phyloP scores from a whole-genome alignment of 805 yeast species.

The Yamadazyma takamatsuzukensis region DNA sequence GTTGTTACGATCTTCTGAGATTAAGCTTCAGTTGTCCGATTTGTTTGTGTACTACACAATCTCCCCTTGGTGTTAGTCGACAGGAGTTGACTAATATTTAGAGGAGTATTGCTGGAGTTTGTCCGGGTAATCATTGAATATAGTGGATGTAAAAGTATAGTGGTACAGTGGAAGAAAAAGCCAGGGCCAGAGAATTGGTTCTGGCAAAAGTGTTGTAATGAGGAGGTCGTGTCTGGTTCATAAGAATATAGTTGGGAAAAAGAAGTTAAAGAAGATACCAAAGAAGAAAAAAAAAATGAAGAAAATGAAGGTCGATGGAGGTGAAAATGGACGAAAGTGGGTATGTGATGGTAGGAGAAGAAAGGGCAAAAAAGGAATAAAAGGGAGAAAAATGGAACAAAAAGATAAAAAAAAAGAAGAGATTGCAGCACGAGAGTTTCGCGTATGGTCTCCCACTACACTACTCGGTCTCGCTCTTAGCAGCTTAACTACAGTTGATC shows the following conservation, averaged over 20 bases:
- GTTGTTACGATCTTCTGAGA: conserved; percentile 44
- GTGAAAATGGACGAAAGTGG: not conserved
- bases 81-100: conserved; percentile 10
- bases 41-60: conserved; percentile 10
- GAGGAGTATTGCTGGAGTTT: conserved; percentile 4
- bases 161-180: conserved; percentile 1
- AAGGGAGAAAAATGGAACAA: not conserved
- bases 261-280: not conserved
- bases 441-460: conserved; percentile 58
- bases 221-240: conserved; percentile 4
- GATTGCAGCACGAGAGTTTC: conserved; percentile 55
- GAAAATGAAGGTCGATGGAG: too few relatives aligned
- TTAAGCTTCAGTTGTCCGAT: conserved; percentile 9
- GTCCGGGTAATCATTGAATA: conserved; percentile 6
- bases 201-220: not conserved
- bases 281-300: not conserved
- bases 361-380: not conserved
- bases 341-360: not conserved
- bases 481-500: conserved; percentile 57
- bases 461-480: conserved; percentile 57
- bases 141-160: not conserved
- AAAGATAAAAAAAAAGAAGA: conserved; percentile 22
- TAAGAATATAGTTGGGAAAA: conserved; percentile 1
- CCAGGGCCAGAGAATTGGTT: not conserved
- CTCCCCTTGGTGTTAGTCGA: conserved; percentile 10